A percentile compares a stretch with the other conserved stretches of the same genome.
These are phyloP conservation scores for Verticillium isaacii DNA, from an alignment of 2,329 filamentous ascomycete genomes.

Conservation along the genomic window DNA sequence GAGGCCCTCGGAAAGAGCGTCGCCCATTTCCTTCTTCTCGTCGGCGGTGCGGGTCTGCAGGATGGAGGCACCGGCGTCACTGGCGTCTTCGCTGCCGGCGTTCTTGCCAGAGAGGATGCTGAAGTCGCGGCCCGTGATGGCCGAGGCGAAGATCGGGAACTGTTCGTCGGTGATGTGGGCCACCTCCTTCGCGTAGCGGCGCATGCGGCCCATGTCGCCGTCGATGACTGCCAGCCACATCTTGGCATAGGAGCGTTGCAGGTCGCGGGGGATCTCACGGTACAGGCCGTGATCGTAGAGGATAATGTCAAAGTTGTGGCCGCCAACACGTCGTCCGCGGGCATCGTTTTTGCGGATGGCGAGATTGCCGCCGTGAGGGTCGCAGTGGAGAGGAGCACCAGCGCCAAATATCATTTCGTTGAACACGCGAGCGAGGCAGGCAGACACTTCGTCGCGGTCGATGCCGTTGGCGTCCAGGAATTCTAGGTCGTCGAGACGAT, in stretches of 20 bases:
- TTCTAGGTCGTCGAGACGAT: slow-evolving; percentile 80
- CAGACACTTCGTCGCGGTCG: slow-evolving; percentile 91
- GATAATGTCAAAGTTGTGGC: slow-evolving; percentile 86
- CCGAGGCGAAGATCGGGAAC: slow-evolving; percentile 91
- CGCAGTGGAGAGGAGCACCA: slow-evolving; percentile 86
- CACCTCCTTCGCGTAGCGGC: slow-evolving; percentile 81
- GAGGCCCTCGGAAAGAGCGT: slow-evolving; percentile 80
- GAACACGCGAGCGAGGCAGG: slow-evolving; percentile 85
- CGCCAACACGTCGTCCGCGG: slow-evolving; percentile 40
- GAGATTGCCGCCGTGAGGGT: slow-evolving; percentile 94
- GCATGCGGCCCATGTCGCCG: slow-evolving; percentile 80
- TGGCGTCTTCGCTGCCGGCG: neutral
- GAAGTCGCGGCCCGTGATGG: slow-evolving; percentile 93
- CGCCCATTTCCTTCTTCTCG: slow-evolving; percentile 84
- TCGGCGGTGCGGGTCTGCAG: slow-evolving; percentile 57
- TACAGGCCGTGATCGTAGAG: slow-evolving; percentile 97
- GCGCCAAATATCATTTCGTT: slow-evolving; percentile 99
- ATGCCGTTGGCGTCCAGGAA: slow-evolving; percentile 84
- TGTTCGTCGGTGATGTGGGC: slow-evolving; percentile 84
- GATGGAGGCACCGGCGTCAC: slow-evolving; percentile 51
- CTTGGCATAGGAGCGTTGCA: slow-evolving; percentile 87
- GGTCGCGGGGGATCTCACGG: slow-evolving; percentile 74
- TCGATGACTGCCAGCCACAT: slow-evolving; percentile 97
- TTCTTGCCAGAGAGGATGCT: slow-evolving; percentile 50
- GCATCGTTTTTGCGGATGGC: slow-evolving; percentile 75